Percentiles rank a stretch among this genome's conserved stretches.
Conservation (phyloP, 441 rosid genomes). For the Flueggea neowawraea region DNA sequence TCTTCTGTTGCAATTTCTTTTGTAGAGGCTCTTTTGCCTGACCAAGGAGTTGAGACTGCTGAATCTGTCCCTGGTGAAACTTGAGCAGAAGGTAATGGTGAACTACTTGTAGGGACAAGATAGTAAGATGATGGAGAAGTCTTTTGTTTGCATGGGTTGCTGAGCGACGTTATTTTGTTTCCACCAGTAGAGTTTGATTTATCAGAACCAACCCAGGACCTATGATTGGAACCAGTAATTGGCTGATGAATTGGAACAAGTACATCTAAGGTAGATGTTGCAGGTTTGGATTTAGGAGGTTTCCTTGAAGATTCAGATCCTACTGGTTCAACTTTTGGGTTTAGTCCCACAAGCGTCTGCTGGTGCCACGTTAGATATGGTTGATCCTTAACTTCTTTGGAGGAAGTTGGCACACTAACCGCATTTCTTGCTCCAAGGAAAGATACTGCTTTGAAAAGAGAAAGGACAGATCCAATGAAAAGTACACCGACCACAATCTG, state of each 20-base stretch:
- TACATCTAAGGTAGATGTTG: constrained; percentile 45
- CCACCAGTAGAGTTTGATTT: constrained; percentile 46
- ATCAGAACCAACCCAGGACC: constrained; percentile 47
- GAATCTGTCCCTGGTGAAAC: constrained; percentile 62
- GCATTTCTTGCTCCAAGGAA: constrained; percentile 32
- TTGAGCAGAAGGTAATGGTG: constrained; percentile 52
- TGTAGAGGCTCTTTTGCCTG: constrained; percentile 46
- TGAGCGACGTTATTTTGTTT: constrained; percentile 39
- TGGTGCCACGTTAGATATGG: constrained; percentile 57
- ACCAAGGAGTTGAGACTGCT: constrained; percentile 78
- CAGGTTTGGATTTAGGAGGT: constrained; percentile 61
- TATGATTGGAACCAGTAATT: constrained; percentile 45
- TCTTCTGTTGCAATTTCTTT: constrained; percentile 72
- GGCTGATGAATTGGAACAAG: constrained; percentile 88
- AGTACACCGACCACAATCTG: constrained; percentile 42
- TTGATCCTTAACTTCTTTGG: constrained; percentile 50
- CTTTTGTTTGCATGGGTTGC: constrained; percentile 56
- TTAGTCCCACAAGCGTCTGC: constrained; percentile 68
- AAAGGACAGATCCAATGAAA: constrained; percentile 59
- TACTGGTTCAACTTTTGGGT: constrained; percentile 50
- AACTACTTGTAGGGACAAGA: constrained; percentile 55
- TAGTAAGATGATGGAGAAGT: constrained; percentile 65
- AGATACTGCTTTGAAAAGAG: constrained; percentile 61
- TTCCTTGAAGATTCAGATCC: constrained; percentile 48
- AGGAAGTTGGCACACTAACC: constrained; percentile 26